Base-by-base conservation (phyloP, 1,284 basidiomycete species). In the Coniferiporia sulphurascens region DNA sequence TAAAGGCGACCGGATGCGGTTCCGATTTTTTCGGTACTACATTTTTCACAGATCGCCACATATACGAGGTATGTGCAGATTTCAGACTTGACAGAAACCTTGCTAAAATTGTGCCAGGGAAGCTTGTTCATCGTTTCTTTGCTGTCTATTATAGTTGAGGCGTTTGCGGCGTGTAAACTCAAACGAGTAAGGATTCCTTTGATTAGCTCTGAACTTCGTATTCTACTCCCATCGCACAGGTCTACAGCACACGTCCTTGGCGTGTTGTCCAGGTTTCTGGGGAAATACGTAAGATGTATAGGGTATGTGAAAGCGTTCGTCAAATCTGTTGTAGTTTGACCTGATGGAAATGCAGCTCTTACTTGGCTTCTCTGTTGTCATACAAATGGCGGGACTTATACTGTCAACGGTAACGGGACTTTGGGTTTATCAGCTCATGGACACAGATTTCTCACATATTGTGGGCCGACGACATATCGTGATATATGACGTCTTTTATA, bases 301-400 rank as follows among this genome's bases (percentile, higher is more conserved):
- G 62, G 53, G 61, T 63, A 51, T 59, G 63, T 58, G 19, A 57
- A 48, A 4, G 27, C 48, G 10, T 19, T 13, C 17, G 7, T 41
- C 15, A 12, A 10, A 12, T 21, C 1, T 12, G 12, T 35, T 35
- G 49, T 12, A 9, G 3, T 50, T 17, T 34, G 34, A 10, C 8
- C 12, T 7, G 21, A 48, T 17, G 15, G n/a, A 35, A 8, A 19
- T 21, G 34, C 38, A 63, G 62, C 56, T 69, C 17, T 58, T 67
- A 13, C 63, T 69, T 10, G 61, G 61, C n/a, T 59, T 68, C 9
- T 64, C 62, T 17, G 67, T 67, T 27, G 38, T 62, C 17, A 50
- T 67, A 9, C 68, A 68, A 52, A 62, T 69, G 2, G 55, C 67
- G 19, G 62, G 61, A 19, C 65, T 68, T 48, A 63, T 66, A 48